Evolutionary conservation across 202 grass and related monocot genomes (phyloP).

Genomic region (Miscanthus sacchariflorus): DNA sequence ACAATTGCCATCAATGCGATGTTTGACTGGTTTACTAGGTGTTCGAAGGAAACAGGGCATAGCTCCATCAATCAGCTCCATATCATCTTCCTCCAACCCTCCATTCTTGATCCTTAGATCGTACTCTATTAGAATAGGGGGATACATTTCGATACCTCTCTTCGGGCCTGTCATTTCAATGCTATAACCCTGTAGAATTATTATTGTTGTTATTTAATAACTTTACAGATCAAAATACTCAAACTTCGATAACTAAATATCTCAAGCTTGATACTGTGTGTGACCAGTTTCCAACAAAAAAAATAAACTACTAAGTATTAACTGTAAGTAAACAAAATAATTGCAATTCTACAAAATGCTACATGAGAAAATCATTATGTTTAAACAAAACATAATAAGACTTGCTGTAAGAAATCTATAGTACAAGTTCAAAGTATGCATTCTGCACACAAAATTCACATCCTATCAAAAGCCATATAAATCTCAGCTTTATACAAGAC

Average conservation of each 20-base stretch:
- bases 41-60: background rate
- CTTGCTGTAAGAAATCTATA: background rate
- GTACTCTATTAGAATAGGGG: background rate
- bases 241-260: background rate
- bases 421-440: background rate
- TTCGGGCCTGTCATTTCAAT: slow-evolving; percentile 29
- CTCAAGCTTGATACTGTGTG: background rate
- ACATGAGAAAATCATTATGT: background rate
- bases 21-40: background rate
- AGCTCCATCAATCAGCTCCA: background rate
- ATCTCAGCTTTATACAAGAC: too few relatives aligned
- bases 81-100: background rate
- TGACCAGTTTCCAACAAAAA: background rate
- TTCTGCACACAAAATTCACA: background rate
- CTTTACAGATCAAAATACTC: background rate
- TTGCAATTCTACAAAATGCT: background rate
- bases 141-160: background rate
- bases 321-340: background rate
- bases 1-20: background rate
- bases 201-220: background rate
- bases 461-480: background rate
- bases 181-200: background rate
- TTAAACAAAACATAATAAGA: background rate
- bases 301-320: background rate
- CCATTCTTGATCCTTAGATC: slow-evolving; percentile 25